Evolutionary conservation across 768 basidiomycete genomes (phyloP).

Genomic region (Multifurca ochricompacta): DNA sequence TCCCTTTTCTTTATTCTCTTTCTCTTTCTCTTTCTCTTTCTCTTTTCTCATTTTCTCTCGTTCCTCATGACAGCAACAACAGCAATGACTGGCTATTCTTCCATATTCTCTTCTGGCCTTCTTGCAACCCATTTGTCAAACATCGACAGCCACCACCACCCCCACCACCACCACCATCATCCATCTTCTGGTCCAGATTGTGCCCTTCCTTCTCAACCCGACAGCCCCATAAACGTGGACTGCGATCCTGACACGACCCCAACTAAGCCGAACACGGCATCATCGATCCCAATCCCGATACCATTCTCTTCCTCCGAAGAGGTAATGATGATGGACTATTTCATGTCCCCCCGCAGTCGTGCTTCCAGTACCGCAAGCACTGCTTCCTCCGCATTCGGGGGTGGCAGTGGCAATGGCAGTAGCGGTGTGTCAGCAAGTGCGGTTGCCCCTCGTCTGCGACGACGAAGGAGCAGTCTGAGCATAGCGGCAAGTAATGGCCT

Average conservation of each 20-base stretch:
- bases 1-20: neutral
- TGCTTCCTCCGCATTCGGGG: conserved; percentile 11
- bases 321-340: conserved; percentile 24
- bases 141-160: conserved; percentile 12
- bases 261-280: conserved; percentile 24
- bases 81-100: conserved; percentile 44
- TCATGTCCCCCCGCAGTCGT: conserved; percentile 28
- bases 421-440: too few species aligned
- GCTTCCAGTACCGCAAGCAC: conserved; percentile 22
- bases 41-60: neutral
- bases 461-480: conserved; percentile 57
- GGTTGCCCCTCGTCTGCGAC: conserved; percentile 44
- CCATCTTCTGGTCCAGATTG: too few species aligned
- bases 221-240: conserved; percentile 30
- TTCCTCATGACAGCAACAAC: conserved; percentile 5
- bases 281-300: too few species aligned
- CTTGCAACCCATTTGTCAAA: conserved; percentile 39
- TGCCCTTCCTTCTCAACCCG: conserved; percentile 19
- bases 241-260: conserved; percentile 32
- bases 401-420: too few species aligned
- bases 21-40: neutral
- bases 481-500: conserved; percentile 46
- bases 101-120: conserved; percentile 65
- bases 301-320: conserved; percentile 24
- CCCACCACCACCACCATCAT: too few species aligned